phyloP scores from a whole-genome alignment of 768 basidiomycete species.

The Mycena epipterygia region DNA sequence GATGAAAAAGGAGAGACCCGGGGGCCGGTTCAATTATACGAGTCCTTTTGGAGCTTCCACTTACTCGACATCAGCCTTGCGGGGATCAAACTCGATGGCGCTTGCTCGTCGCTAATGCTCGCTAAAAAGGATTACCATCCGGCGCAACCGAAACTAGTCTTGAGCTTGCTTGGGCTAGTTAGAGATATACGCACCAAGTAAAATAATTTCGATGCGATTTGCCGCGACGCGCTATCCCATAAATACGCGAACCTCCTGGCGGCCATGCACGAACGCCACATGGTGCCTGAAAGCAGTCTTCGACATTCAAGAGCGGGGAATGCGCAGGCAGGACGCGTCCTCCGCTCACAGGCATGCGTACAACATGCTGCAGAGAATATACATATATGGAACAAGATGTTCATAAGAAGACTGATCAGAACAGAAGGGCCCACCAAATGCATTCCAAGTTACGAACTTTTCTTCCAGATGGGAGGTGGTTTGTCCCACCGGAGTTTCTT shows the following conservation, averaged over 20 bases:
- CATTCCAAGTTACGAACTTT: neutral
- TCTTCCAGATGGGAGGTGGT: neutral
- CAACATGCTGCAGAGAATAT: slow-evolving; percentile 20
- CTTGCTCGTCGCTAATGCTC: neutral
- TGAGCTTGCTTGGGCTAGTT: too few species aligned
- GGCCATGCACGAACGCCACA: neutral
- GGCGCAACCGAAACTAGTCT: too few species aligned
- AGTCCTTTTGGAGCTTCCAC: neutral
- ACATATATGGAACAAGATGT: slow-evolving; percentile 19
- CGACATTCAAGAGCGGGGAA: neutral
- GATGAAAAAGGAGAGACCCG: slow-evolving; percentile 2
- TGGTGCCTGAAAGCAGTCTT: neutral
- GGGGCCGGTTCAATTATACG: neutral
- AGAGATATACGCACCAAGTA: too few species aligned
- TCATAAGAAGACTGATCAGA: slow-evolving; percentile 17
- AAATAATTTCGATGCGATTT: neutral
- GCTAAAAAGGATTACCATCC: too few species aligned
- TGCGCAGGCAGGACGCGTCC: neutral
- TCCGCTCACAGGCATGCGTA: slow-evolving; percentile 10
- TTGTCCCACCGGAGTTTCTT: slow-evolving; percentile 2
- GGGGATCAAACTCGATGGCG: slow-evolving; percentile 13
- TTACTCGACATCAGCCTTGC: slow-evolving; percentile 1
- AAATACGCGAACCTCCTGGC: neutral
- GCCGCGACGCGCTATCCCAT: neutral
- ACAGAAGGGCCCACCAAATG: neutral